Conservation (phyloP, 2,329 filamentous ascomycete genomes). For the Arthrocladium fulminans region DNA sequence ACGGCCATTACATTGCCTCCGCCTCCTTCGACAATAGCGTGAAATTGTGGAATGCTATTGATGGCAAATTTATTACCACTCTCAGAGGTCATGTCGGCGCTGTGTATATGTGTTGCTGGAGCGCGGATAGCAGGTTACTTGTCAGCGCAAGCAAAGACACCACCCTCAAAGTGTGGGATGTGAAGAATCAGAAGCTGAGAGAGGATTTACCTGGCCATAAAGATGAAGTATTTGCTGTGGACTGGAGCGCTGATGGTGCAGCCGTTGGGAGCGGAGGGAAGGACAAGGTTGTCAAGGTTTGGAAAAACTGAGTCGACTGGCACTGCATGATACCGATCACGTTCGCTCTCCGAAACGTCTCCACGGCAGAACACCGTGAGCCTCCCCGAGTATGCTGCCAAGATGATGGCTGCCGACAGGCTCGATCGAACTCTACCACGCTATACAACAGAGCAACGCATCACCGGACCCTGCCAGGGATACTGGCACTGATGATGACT, state of each 20-base stretch:
- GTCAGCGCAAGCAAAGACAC: conserved; percentile 87
- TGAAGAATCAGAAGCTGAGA: conserved; percentile 71
- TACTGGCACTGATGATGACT: conserved; percentile 5
- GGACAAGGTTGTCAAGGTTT: conserved; percentile 66
- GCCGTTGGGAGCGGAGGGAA: conserved; percentile 86
- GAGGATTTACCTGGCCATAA: conserved; percentile 80
- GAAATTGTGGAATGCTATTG: conserved; percentile 78
- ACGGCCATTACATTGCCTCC: conserved; percentile 78
- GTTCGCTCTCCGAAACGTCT: too few species aligned
- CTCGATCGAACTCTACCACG: conserved; percentile 12
- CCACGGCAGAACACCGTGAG: too few species aligned
- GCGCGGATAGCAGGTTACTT: conserved; percentile 78
- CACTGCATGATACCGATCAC: too few species aligned
- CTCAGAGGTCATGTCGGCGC: conserved; percentile 82
- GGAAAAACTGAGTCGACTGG: conserved; percentile 48
- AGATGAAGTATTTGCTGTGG: conserved; percentile 88
- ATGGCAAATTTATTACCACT: conserved; percentile 76
- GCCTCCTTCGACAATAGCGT: conserved; percentile 90
- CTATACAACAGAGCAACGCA: background rate
- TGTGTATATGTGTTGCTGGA: conserved; percentile 89
- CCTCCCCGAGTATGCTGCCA: too few species aligned
- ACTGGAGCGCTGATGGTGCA: conserved; percentile 88
- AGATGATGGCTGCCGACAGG: conserved; percentile 13
- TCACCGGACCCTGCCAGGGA: conserved; percentile 6
- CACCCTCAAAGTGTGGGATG: conserved; percentile 91